Percentiles rank a stretch among this genome's conserved stretches.
These are phyloP conservation scores for Amauroascus niger DNA, from an alignment of 2,329 filamentous ascomycete species.

Conservation along the genomic window DNA sequence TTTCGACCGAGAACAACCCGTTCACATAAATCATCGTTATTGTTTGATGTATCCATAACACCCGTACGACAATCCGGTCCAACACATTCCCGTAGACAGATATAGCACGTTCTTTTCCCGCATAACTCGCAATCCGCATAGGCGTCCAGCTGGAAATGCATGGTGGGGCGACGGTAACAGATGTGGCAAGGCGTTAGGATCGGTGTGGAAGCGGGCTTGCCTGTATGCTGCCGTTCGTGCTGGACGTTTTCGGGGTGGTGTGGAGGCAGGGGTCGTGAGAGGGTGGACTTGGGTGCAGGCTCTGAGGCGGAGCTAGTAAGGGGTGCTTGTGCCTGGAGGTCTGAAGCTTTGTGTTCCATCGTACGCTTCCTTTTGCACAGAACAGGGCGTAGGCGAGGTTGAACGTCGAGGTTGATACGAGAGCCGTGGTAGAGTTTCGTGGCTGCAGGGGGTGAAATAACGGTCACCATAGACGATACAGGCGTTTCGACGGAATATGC, in stretches of 20 bases:
- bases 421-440: slow-evolving; percentile 10
- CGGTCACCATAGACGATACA: background rate
- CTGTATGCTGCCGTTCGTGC: slow-evolving; percentile 15
- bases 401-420: slow-evolving; percentile 10
- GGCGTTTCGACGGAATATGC: background rate
- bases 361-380: background rate
- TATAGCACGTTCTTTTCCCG: slow-evolving; percentile 32
- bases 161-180: slow-evolving; percentile 35
- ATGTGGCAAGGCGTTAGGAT: slow-evolving; percentile 34
- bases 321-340: background rate
- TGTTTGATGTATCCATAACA: background rate
- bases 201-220: slow-evolving; percentile 3
- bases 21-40: background rate
- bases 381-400: slow-evolving; percentile 1
- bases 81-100: slow-evolving; percentile 35
- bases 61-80: slow-evolving; percentile 23
- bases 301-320: slow-evolving; percentile 1
- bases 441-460: slow-evolving; percentile 2
- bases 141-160: slow-evolving; percentile 32
- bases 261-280: background rate
- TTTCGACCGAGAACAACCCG: slow-evolving; percentile 21
- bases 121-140: slow-evolving; percentile 37
- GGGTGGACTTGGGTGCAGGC: slow-evolving; percentile 18
- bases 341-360: background rate
- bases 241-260: slow-evolving; percentile 1